A percentile compares a stretch with the other conserved stretches of the same genome.
phyloP scores from a whole-genome alignment of 78 protist genomes.

The Tieghemostelium lacteum region DNA sequence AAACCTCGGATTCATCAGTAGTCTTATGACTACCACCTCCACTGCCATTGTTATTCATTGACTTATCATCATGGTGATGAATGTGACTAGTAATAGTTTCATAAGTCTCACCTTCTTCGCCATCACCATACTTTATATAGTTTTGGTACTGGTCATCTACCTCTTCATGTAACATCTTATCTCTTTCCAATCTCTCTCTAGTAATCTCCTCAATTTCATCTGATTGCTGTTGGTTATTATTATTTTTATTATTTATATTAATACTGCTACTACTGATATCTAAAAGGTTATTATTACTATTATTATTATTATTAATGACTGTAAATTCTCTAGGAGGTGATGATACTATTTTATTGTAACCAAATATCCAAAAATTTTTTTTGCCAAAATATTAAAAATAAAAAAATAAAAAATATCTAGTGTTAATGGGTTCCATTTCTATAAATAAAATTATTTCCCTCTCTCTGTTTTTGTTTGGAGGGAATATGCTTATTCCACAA shows the following conservation, averaged over 20 bases:
- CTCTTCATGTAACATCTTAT: constrained; percentile 68
- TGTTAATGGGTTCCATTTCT: no score
- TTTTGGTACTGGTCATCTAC: constrained; percentile 7
- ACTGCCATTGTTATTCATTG: background rate
- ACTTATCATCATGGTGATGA: background rate
- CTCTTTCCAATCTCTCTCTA: constrained; percentile 75
- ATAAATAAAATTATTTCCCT: background rate
- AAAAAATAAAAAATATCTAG: no score
- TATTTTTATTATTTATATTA: constrained; percentile 6
- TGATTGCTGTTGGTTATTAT: background rate
- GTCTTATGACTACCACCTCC: background rate
- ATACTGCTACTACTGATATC: constrained; percentile 5
- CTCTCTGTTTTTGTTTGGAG: background rate
- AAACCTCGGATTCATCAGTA: background rate
- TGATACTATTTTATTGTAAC: no score
- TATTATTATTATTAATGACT: constrained; percentile 2
- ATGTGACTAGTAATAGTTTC: background rate
- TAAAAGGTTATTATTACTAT: constrained; percentile 7
- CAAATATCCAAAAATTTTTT: no score
- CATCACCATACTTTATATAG: constrained; percentile 58
- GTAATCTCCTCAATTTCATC: constrained; percentile 38
- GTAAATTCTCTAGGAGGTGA: no score
- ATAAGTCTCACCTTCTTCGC: constrained; percentile 59
- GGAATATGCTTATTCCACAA: background rate
- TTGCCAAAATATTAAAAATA: no score